These are phyloP conservation scores for Elsinoe necatrix DNA, from an alignment of 2,329 filamentous ascomycete species.

Conservation along the genomic window DNA sequence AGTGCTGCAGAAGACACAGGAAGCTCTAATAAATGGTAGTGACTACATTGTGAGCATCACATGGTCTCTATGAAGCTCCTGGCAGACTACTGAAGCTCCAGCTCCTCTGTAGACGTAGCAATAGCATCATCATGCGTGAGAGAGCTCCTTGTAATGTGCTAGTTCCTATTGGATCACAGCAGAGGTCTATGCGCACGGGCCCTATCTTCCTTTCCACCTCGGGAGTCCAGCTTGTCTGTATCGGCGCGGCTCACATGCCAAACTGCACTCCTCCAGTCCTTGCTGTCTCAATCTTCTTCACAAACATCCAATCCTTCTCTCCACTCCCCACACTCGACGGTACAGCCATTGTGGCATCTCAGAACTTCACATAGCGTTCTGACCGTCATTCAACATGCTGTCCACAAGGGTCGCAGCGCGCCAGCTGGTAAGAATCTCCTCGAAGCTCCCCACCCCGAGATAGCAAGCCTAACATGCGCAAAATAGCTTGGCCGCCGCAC, in stretches of 20 bases:
- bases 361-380: constrained; percentile 15
- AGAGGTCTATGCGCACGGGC: background rate
- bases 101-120: background rate
- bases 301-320: constrained; percentile 18
- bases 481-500: constrained; percentile 45
- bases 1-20: background rate
- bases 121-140: background rate
- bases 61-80: background rate
- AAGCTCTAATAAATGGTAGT: background rate
- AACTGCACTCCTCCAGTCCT: background rate
- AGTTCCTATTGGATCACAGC: constrained; percentile 3
- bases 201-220: constrained; percentile 6
- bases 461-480: constrained; percentile 13
- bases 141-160: constrained; percentile 6
- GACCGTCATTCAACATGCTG: constrained; percentile 28
- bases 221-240: constrained; percentile 11
- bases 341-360: constrained; percentile 16
- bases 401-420: constrained; percentile 32
- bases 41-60: background rate
- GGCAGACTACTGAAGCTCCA: background rate
- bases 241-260: constrained; percentile 15
- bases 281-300: constrained; percentile 16
- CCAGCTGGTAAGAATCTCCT: constrained; percentile 30
- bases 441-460: background rate
- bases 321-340: constrained; percentile 14